A percentile compares a stretch with the other conserved stretches of the same genome.
Evolutionary conservation across 177 flowering plant species (phyloP).

Genomic region (Vitis hybrid): DNA sequence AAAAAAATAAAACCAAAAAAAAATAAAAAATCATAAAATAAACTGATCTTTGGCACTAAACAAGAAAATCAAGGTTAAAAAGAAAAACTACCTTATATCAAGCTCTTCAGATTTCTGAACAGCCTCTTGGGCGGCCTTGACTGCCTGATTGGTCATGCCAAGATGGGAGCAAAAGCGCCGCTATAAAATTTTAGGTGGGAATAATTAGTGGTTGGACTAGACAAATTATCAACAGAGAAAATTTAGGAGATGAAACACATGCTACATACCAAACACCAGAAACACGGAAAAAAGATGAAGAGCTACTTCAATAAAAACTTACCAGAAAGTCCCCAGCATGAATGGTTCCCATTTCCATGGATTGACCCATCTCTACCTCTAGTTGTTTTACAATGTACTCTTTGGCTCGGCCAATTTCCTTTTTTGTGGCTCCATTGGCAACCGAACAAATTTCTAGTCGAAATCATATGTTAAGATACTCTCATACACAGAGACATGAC

Average conservation of each 20-base stretch:
- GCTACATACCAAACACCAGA: not conserved
- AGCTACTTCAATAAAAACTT: slow-evolving; percentile 14
- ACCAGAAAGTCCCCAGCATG: slow-evolving; percentile 98
- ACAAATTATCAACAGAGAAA: not conserved
- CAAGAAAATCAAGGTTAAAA: too few species aligned
- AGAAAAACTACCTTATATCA: slow-evolving; percentile 68
- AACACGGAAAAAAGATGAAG: not conserved
- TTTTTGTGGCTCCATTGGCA: slow-evolving; percentile 94
- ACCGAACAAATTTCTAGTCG: slow-evolving; percentile 88
- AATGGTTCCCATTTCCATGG: slow-evolving; percentile 85
- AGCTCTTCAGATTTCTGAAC: slow-evolving; percentile 84
- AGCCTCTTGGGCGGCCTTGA: slow-evolving; percentile 94
- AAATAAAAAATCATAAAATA: too few species aligned
- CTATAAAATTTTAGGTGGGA: slow-evolving; percentile 20
- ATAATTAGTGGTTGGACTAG: not conserved
- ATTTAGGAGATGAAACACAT: not conserved
- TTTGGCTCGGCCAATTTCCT: slow-evolving; percentile 97
- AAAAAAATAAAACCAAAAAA: too few species aligned
- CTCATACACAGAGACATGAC: slow-evolving; percentile 31
- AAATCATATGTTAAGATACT: slow-evolving; percentile 42
- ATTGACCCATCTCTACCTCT: slow-evolving; percentile 79
- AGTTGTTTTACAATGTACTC: slow-evolving; percentile 90
- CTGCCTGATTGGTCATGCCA: slow-evolving; percentile 79
- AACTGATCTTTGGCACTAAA: too few species aligned
- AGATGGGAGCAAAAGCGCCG: slow-evolving; percentile 83